phyloP scores from a whole-genome alignment of 2,329 filamentous ascomycete genomes.

The Lachnellula cervina region DNA sequence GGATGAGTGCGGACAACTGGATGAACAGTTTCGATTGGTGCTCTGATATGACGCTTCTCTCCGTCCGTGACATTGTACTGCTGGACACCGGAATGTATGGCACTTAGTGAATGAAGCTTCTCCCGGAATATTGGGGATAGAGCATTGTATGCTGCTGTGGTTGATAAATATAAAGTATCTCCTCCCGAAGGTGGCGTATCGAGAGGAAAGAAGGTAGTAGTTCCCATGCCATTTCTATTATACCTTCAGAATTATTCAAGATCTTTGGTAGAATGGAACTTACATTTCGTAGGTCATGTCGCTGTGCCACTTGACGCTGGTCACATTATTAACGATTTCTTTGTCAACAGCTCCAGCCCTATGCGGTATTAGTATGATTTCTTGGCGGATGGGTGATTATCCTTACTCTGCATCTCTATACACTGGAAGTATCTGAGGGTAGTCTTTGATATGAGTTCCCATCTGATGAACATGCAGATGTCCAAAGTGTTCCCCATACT shows the following conservation, averaged over 20 bases:
- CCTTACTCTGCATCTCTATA: too few relatives aligned
- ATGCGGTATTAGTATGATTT: too few relatives aligned
- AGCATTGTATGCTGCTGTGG: conserved; percentile 70
- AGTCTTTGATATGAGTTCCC: background rate
- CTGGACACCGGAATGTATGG: conserved; percentile 73
- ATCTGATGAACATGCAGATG: background rate
- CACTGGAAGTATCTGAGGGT: too few relatives aligned
- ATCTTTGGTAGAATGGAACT: too few relatives aligned
- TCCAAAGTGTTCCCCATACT: background rate
- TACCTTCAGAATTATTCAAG: too few relatives aligned
- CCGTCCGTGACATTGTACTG: conserved; percentile 62
- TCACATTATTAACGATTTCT: too few relatives aligned
- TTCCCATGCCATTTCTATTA: conserved; percentile 50
- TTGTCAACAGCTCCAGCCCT: too few relatives aligned
- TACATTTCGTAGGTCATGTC: too few relatives aligned
- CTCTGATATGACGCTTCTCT: conserved; percentile 64
- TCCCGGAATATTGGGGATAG: conserved; percentile 72
- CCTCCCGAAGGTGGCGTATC: conserved; percentile 69
- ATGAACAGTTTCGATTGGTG: conserved; percentile 66
- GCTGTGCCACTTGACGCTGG: too few relatives aligned
- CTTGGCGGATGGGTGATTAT: too few relatives aligned
- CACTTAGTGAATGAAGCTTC: conserved; percentile 70
- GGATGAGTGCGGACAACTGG: conserved; percentile 72
- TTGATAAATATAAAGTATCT: conserved; percentile 75
- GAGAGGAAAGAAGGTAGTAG: conserved; percentile 80